Base-by-base conservation (phyloP, 192 early-diverging fungal genomes). In the Coemansia erecta region DNA sequence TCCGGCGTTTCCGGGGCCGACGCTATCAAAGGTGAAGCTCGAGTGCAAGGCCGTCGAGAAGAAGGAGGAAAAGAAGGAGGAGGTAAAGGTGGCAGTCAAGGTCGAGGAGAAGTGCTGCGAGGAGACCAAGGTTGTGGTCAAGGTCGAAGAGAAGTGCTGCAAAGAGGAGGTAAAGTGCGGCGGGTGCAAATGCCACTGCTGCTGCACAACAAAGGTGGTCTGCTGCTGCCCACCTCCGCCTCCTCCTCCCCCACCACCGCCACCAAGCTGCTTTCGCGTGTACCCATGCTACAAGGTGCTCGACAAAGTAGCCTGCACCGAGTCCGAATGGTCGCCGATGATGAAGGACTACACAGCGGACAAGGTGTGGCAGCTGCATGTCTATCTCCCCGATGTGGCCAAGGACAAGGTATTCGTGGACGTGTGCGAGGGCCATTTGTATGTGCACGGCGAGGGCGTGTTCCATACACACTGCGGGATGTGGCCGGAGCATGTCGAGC, bases 381-480 rank as follows among this genome's bases (percentile, higher is more conserved):
- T 65, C 42, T 79, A 79, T 24, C 56, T 79, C 59, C 76, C 76
- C 0, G 61, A 56, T 14, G 76, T 66, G 45, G 70, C 46, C 48
- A 79, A 79, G 66, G 70, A 72, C 63, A 79, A 79, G 76, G 66
- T 79, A 41, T 65, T 65, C 35, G 70, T 79, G 4, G 76, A 79
- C 33, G 60, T 73, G 19, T 33, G 68, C 21, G 70, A 69, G n/a
- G 59, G 55, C 1, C 57, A 56, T 3, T 45, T 79, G 53, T 70
- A 73, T 18, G 61, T 79, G 12, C 76, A 71, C 35, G 76, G 76
- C 43, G 70, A 79, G 43, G 76, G 76, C 44, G 51, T 73, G 22
- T 79, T 79, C 76, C 76, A 79, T 37, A 60, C 70, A 14, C 76
- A 79, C 40, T 79, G 76, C 56, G 76, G 76, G 8, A 79, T 72